Base-by-base conservation (phyloP, 208 protist genomes). In the Trichomonas tenax region DNA sequence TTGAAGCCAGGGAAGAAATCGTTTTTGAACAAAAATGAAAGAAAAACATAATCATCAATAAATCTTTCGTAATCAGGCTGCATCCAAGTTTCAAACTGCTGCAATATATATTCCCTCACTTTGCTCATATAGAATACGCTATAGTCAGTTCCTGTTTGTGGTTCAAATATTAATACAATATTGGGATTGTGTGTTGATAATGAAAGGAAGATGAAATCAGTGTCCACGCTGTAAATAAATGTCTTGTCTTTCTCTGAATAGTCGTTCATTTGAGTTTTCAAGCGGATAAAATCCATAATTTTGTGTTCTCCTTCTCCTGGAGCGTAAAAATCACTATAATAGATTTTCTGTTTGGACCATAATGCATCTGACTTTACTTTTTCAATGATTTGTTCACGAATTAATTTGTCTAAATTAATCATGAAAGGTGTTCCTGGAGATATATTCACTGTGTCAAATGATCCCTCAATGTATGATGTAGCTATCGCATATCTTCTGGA, bases 271-370 rank as follows among this genome's bases (percentile, higher is more conserved):
- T 14, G 3, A 97, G 98, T 98, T 84, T 98, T 98, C 48, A 97
- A 96, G 81, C 99, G 98, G 96, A 99, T 99, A 97, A 99, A 99
- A 96, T 99, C 98, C 96, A 99, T 99, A 96, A 99, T 99, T 97
- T 99, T 99, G 97, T 99, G 99, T 98, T 99, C 99, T 41, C 99
- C 99, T 98, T 99, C 99, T 8, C 99, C 99, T 17, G 99, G 98
- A 82, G 98, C 98, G 40, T 82, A 96, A 51, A 90, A 58, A 63
- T 96, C 96, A 8, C 96, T 97, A 95, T 97, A 97, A 51, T 97
- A 96, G 81, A 99, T 97, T 82, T 98, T 97, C 95, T 98, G 98
- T 82, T 96, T 97, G 95, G 98, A 97, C 98, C 98, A 99, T 8
- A 17, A 17, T 48, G 4, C 8, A 51, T 93, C 86, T 38, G 0